These are phyloP conservation scores for Cutaneotrichosporon dermatis DNA, from an alignment of 1,284 basidiomycete species.

Conservation along the genomic window DNA sequence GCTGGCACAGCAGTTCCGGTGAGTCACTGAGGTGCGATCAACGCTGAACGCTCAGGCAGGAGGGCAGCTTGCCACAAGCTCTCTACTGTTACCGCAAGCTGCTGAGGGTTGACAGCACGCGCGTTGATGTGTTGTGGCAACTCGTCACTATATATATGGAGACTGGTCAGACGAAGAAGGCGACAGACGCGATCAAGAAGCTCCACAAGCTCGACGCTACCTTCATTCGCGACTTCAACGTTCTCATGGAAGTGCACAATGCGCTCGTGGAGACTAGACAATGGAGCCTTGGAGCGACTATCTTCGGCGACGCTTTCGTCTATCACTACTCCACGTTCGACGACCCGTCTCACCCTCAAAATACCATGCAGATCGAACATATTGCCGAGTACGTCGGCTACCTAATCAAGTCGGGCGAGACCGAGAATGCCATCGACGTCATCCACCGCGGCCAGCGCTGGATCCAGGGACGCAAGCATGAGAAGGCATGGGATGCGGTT, in stretches of 20 bases:
- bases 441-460: slow-evolving; percentile 77
- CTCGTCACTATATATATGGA: slow-evolving; percentile 76
- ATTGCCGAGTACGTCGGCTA: slow-evolving; percentile 75
- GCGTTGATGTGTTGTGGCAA: slow-evolving; percentile 86
- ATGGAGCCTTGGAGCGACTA: slow-evolving; percentile 58
- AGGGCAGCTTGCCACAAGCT: slow-evolving; percentile 74
- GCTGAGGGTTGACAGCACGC: slow-evolving; percentile 69
- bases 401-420: slow-evolving; percentile 65
- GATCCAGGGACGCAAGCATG: slow-evolving; percentile 73
- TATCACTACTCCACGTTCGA: slow-evolving; percentile 49
- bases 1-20: slow-evolving; percentile 71
- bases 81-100: slow-evolving; percentile 88
- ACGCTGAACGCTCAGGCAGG: slow-evolving; percentile 52
- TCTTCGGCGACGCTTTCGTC: slow-evolving; percentile 63
- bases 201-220: slow-evolving; percentile 60
- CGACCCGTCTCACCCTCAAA: slow-evolving; percentile 26
- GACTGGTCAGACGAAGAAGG: slow-evolving; percentile 66
- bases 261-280: slow-evolving; percentile 70
- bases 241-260: slow-evolving; percentile 72
- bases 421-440: slow-evolving; percentile 64
- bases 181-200: slow-evolving; percentile 67
- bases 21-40: slow-evolving; percentile 15
- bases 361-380: slow-evolving; percentile 48
- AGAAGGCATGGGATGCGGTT: slow-evolving; percentile 71
- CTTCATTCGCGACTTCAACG: slow-evolving; percentile 72